Evolutionary conservation across 78 protist genomes (phyloP), one percentile per base, ranked within the genome.

Genomic region (Dictyostelium purpureum): DNA sequence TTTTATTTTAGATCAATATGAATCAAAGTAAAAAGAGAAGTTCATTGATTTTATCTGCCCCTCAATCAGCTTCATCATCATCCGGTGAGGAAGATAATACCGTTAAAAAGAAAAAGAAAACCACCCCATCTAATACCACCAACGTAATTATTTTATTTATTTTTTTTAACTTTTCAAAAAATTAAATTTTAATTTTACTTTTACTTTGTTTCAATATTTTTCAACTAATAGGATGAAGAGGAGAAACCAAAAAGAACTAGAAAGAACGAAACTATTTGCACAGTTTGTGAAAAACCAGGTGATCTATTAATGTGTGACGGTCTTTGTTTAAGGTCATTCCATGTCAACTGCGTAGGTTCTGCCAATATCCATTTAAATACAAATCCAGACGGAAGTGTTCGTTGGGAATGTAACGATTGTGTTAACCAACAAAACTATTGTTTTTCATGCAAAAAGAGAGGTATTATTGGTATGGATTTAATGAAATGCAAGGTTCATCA

Each of bases 401-500:
- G 56, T 47, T 85, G 92, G 92, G 92, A 85, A 43, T 85, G 92
- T 35, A 63, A 70, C 28, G 92, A 85, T 19, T 85, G 92, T 45
- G 0, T 47, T 5, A 74, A 75, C 19, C 12, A n/a, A 2, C 75
- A 73, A 61, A 85, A 74, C 45, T 56, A 51, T 21, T 85, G 92
- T 33, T 85, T 85, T 37, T 54, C 82, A 1, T 85, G 92, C 28
- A 85, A 85, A 19, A 54, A 85, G 65, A n/a, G 61, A 31, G 92
- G 92, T 33, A 61, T 73, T 0, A 73, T 73, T 57, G 80, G 80
- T 28, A 61, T 73, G 49, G 80, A 85, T 61, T 66, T 85, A 0
- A 85, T 73, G 80, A 85, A 85, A 35, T 85, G 92, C 47, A 85
- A 85, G 35, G 92, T 85, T 0, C 92, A 85, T 35, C 92, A 85